Base-by-base conservation (phyloP, 2,329 filamentous ascomycete species). In the Fusarium lyarnte region DNA sequence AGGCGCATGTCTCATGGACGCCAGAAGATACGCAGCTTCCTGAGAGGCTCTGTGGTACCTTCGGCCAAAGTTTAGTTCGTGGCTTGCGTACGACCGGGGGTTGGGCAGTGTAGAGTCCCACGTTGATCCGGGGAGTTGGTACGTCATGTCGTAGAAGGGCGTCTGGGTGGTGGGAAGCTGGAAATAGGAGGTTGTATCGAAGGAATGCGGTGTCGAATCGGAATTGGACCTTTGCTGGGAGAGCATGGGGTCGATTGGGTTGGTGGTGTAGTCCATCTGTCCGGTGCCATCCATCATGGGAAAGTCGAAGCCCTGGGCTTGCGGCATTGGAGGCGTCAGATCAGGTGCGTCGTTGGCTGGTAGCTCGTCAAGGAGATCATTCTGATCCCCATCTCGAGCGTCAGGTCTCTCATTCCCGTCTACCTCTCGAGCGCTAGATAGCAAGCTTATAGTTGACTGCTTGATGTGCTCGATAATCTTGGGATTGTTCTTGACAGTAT, bases 391-490 rank as follows among this genome's bases (percentile, higher is more conserved):
- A 16, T 16, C 27, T 21, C 23, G 29, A 1, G 27, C 19, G 0
- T 14, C 59, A 7, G 21, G 7, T 16, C 17, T 17, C 14, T 29
- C 31, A 11, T 36, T 6, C 13, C 47, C 41, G 5, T 63, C 25
- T 29, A 45, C 12, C 3, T 66, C 47, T 31, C 25, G 39, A 31
- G 42, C 49, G 12, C 47, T 58, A 3, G 60, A 58, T 1, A 66
- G 23, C n/a, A 66, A 31, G 6, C 10, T 65, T 14, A 66, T 57
- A 2, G 63, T 66, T 0, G 63, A 47, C 23, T 49, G 23, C 19
- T 58, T 66, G 16, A 66, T 66, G 9, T 49, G 63, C n/a, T 66
- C 36, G 7, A 66, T 63, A 5, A 66, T 58, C 5, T 58, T 21
- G 4, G 63, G 47, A 9, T 43, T 42, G 3, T 47, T 17, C 29